Evolutionary conservation across 2,329 filamentous ascomycete species (phyloP), one percentile per base, ranked within the genome.

Genomic region (Ophiostoma sp.): DNA sequence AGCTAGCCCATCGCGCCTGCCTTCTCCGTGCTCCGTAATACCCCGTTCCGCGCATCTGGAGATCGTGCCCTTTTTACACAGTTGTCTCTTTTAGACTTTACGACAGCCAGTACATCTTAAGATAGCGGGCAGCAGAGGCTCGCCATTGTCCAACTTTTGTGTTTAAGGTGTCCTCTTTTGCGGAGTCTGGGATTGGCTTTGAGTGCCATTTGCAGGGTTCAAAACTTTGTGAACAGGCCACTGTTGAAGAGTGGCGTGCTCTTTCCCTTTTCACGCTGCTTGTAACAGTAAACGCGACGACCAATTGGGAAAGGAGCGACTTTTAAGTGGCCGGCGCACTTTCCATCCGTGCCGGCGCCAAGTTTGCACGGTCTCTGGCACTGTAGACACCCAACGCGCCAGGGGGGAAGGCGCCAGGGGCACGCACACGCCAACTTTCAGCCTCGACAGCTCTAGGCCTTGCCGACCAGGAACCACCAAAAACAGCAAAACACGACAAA

Each of bases 261-360:
- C 33, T 31, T 59, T 59, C 36, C 69, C 6, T 25, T 28, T 55
- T 59, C 28, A 17, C 55, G 28, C 25, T 33, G 55, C 55, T 59
- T 66, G 61, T 66, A 45, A 45, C 61, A 66, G 61, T 8, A 50
- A 33, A 31, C 63, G 64, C 64, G 22, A 52, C 39, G 64, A 36
- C 64, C 45, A 48, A 69, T 68, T 28, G 39, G 63, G 63, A 17
- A 45, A 31, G 39, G 63, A 28, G 63, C 39, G 22, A 9, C 42
- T 48, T 45, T 15, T 36, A 69, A 69, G 25, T 48, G 17, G 64
- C 28, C 22, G 48, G n/a, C 31, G 66, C 28, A 25, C 66, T 25
- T 69, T n/a, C 68, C 69, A 45, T 59, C 69, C 69, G 69, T 59
- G 69, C 69, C 36, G 36, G 68, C 68, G 68, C 68, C 68, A 70